phyloP scores from a whole-genome alignment of 495 filamentous ascomycete species.

The Aspergillus biplanus region DNA sequence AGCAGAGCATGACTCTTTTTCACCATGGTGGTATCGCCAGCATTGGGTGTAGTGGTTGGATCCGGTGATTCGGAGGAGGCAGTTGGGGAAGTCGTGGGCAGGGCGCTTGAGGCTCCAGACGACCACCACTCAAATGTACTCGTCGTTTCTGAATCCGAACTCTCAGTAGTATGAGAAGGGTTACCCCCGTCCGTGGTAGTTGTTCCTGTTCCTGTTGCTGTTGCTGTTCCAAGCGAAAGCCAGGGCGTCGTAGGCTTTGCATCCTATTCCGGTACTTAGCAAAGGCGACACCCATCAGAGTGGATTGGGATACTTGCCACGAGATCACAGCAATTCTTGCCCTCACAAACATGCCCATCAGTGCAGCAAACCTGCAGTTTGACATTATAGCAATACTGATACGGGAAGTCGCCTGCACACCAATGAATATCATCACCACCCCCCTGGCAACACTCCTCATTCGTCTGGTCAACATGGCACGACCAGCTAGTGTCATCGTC shows the following conservation, averaged over 20 bases:
- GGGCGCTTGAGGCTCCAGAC: too few species aligned
- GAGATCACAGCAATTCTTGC: slow-evolving; percentile 14
- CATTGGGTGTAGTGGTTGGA: too few species aligned
- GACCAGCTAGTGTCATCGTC: slow-evolving; percentile 1
- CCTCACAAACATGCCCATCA: slow-evolving; percentile 14
- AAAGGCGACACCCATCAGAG: background rate
- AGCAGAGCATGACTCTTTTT: too few species aligned
- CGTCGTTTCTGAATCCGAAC: too few species aligned
- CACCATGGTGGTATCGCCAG: too few species aligned
- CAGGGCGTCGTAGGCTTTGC: slow-evolving; percentile 9
- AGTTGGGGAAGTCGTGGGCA: too few species aligned
- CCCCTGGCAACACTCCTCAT: slow-evolving; percentile 11
- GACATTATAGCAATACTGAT: slow-evolving; percentile 4
- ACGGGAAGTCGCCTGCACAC: slow-evolving; percentile 2
- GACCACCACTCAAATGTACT: too few species aligned
- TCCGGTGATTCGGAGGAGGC: too few species aligned
- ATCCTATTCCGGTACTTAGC: background rate
- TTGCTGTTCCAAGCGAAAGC: background rate
- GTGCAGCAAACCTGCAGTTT: slow-evolving; percentile 10
- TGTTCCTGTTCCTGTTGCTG: background rate
- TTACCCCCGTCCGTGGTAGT: background rate
- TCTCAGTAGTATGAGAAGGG: too few species aligned
- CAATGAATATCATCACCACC: slow-evolving; percentile 9
- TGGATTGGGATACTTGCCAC: slow-evolving; percentile 15
- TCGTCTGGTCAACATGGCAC: background rate